A percentile compares a stretch with the other conserved stretches of the same genome.
Conservation (phyloP, 768 basidiomycete species). For the Asterophora lycoperdoides region DNA sequence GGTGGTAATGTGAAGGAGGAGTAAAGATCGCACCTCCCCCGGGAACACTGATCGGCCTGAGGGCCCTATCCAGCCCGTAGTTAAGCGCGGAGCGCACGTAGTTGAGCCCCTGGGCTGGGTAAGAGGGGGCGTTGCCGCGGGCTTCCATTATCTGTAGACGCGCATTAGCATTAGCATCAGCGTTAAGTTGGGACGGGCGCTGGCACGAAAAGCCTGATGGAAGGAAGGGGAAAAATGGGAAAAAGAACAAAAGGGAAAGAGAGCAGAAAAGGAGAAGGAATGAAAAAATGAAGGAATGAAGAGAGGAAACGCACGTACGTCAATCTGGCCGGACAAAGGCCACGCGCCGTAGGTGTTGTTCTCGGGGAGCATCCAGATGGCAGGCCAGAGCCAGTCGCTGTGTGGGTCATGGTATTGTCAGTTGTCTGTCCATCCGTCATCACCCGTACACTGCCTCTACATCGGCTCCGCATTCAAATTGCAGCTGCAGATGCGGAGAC, state of each 20-base stretch:
- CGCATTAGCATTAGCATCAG: too few species aligned
- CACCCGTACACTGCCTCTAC: too few species aligned
- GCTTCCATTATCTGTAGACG: slow-evolving; percentile 53
- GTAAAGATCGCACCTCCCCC: slow-evolving; percentile 2
- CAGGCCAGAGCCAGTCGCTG: slow-evolving; percentile 72
- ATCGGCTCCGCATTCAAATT: too few species aligned
- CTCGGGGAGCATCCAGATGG: slow-evolving; percentile 70
- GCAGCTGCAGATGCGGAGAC: too few species aligned
- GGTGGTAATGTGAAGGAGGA: not conserved
- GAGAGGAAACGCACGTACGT: too few species aligned
- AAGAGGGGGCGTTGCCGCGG: slow-evolving; percentile 56
- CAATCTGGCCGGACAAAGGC: slow-evolving; percentile 56
- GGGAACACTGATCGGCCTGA: slow-evolving; percentile 11
- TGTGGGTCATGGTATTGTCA: too few species aligned
- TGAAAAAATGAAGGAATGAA: too few species aligned
- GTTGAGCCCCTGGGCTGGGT: slow-evolving; percentile 53
- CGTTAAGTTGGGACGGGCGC: too few species aligned
- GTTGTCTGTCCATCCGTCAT: too few species aligned
- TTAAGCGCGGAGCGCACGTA: slow-evolving; percentile 58
- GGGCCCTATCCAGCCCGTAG: slow-evolving; percentile 48
- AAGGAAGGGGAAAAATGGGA: slow-evolving; percentile 20
- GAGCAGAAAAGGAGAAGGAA: too few species aligned
- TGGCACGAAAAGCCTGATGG: slow-evolving; percentile 29
- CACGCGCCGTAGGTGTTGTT: slow-evolving; percentile 59
- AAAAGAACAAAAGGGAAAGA: too few species aligned